Evolutionary conservation across 331 rosid genomes (phyloP).

Genomic region (Dryas integrifolia): DNA sequence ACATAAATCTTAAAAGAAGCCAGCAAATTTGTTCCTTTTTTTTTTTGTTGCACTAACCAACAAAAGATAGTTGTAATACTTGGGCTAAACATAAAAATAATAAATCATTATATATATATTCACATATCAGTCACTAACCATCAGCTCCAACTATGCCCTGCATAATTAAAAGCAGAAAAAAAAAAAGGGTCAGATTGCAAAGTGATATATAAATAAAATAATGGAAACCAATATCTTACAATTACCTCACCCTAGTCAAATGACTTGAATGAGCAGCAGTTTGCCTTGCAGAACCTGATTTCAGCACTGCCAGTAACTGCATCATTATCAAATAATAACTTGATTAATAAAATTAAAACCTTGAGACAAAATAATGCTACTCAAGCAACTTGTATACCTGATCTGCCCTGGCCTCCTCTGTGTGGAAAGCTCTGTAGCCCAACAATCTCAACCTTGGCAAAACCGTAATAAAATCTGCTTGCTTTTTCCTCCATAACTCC

Average conservation of each 20-base stretch:
- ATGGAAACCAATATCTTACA: neutral
- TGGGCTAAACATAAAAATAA: neutral
- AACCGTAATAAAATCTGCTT: constrained; percentile 18
- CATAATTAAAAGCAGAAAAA: constrained; percentile 19
- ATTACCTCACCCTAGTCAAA: constrained; percentile 38
- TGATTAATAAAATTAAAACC: neutral
- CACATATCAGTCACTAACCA: constrained; percentile 37
- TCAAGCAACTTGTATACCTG: constrained; percentile 11
- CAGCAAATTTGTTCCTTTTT: neutral
- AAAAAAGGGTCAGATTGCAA: constrained; percentile 6
- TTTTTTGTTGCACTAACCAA: neutral
- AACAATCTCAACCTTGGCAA: constrained; percentile 19
- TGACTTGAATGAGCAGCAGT: constrained; percentile 17
- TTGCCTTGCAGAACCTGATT: constrained; percentile 19
- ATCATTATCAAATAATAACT: constrained; percentile 11
- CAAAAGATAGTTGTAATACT: neutral
- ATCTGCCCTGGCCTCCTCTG: constrained; percentile 13
- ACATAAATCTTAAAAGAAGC: neutral
- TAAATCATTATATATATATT: constrained; percentile 2
- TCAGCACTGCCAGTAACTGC: constrained; percentile 34
- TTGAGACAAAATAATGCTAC: neutral
- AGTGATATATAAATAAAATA: neutral
- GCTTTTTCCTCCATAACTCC: constrained; percentile 34
- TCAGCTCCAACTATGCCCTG: constrained; percentile 42
- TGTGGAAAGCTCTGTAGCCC: constrained; percentile 18